Evolutionary conservation across 257 asterid species (phyloP).

Genomic region (Osmanthus fragrans): DNA sequence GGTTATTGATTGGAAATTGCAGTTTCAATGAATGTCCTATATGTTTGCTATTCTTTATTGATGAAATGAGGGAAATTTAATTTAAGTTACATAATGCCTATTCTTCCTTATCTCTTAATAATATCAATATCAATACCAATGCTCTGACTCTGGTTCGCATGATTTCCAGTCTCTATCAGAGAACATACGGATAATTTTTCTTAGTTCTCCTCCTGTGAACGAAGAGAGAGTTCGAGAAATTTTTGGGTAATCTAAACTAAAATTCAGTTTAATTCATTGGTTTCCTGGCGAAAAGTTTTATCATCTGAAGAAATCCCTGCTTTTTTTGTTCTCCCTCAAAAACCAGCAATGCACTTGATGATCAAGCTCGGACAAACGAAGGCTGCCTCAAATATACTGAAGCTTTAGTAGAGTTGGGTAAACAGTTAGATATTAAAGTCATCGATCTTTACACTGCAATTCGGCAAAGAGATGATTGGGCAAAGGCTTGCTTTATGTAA

Average conservation of each 20-base stretch:
- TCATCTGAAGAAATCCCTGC: background rate
- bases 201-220: constrained; percentile 68
- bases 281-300: background rate
- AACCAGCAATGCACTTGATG: constrained; percentile 37
- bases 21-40: background rate
- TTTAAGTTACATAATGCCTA: background rate
- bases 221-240: constrained; percentile 48
- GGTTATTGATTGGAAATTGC: background rate
- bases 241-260: constrained; percentile 43
- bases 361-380: constrained; percentile 59
- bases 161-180: constrained; percentile 66
- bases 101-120: constrained; percentile 1
- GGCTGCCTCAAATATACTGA: constrained; percentile 51
- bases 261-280: background rate
- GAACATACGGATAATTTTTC: constrained; percentile 63
- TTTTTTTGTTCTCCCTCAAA: background rate
- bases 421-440: constrained; percentile 49
- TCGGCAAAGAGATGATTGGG: constrained; percentile 52
- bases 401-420: constrained; percentile 52
- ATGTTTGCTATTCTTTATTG: background rate
- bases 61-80: background rate
- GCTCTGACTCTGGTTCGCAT: background rate
- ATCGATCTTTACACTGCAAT: constrained; percentile 56
- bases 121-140: background rate
- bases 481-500: constrained; percentile 49